These are phyloP conservation scores for Cladosporium sp. DNA, from an alignment of 2,329 filamentous ascomycete genomes.

Conservation along the genomic window DNA sequence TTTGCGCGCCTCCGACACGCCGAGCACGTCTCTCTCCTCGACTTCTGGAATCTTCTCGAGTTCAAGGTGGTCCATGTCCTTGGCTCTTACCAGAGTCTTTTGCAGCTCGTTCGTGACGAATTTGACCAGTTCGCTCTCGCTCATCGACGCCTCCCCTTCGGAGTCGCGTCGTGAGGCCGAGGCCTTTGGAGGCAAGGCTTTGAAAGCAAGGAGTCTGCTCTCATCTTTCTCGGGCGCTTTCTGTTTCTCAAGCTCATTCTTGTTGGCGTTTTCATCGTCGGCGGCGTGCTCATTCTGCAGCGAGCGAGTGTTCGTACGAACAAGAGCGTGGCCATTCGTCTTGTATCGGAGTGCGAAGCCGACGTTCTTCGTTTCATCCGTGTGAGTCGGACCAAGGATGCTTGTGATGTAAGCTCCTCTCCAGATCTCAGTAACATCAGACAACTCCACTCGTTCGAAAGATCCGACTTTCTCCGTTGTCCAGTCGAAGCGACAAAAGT, in stretches of 20 bases:
- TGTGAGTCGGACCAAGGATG: conserved; percentile 72
- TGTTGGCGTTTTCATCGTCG: conserved; percentile 25
- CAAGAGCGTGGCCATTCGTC: conserved; percentile 65
- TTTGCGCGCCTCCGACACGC: conserved; percentile 76
- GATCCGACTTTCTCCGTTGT: conserved; percentile 88
- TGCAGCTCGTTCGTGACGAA: conserved; percentile 74
- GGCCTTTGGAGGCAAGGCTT: conserved; percentile 50
- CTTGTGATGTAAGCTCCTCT: conserved; percentile 88
- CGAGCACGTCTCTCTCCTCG: conserved; percentile 70
- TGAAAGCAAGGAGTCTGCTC: conserved; percentile 49
- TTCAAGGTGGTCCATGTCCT: conserved; percentile 24
- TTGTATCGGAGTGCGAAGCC: conserved; percentile 78
- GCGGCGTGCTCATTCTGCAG: conserved; percentile 55
- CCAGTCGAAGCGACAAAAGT: conserved; percentile 92
- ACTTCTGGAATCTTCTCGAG: conserved; percentile 32
- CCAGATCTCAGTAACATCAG: conserved; percentile 67
- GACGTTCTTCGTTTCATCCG: conserved; percentile 74
- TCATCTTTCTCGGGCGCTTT: conserved; percentile 20
- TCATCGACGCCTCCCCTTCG: conserved; percentile 22
- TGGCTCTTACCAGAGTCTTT: conserved; percentile 44
- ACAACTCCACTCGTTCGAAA: conserved; percentile 80
- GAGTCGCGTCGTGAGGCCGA: conserved; percentile 30
- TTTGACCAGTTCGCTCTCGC: conserved; percentile 53
- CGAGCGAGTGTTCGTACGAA: conserved; percentile 80
- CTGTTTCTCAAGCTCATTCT: conserved; percentile 24